Conservation (phyloP, 768 basidiomycete genomes). For the Trametes punicea region DNA sequence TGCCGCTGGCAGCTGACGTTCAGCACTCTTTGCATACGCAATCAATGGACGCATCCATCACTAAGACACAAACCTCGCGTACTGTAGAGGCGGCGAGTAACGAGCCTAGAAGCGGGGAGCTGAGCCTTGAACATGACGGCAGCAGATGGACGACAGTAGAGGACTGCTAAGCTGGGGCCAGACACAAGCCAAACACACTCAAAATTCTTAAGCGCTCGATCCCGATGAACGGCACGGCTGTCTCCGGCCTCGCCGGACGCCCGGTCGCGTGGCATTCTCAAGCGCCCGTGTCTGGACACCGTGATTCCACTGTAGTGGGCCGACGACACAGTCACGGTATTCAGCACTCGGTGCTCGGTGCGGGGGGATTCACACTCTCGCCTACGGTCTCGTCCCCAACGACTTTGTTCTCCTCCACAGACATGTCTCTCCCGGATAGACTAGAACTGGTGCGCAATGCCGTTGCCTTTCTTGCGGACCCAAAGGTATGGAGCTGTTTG, state of each 20-base stretch:
- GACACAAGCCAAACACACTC: conserved; percentile 4
- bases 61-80: conserved; percentile 38
- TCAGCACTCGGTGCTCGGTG: neutral
- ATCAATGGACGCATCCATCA: neutral
- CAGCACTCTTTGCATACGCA: neutral
- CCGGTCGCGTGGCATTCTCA: neutral
- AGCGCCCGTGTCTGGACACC: neutral
- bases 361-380: conserved; percentile 1
- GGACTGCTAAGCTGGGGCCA: conserved; percentile 2
- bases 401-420: neutral
- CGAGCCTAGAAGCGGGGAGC: conserved; percentile 48
- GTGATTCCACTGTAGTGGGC: conserved; percentile 10
- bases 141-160: conserved; percentile 6
- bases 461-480: conserved; percentile 80
- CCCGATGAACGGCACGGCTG: conserved; percentile 18
- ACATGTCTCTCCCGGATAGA: conserved; percentile 54
- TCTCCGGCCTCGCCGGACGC: conserved; percentile 11
- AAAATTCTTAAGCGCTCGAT: conserved; percentile 8
- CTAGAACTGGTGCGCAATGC: conserved; percentile 79
- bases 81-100: conserved; percentile 45
- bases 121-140: conserved; percentile 44
- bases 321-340: too few relatives aligned
- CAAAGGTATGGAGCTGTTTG: conserved; percentile 56
- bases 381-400: neutral
- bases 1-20: conserved; percentile 17